Evolutionary conservation across 2,329 filamentous ascomycete genomes (phyloP), one percentile per base, ranked within the genome.

Genomic region (Thelonectria blattea): DNA sequence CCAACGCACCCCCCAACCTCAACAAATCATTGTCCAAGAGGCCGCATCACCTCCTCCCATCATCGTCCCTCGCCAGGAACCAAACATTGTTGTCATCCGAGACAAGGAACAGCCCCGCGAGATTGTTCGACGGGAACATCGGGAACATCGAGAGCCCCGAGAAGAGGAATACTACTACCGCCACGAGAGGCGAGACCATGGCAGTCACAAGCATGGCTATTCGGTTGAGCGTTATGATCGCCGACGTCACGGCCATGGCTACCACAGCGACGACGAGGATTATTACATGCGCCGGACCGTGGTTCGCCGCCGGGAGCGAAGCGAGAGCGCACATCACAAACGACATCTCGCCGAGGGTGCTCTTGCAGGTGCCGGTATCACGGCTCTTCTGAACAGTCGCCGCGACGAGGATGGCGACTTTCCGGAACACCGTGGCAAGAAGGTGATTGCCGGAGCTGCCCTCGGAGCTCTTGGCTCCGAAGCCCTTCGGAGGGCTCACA

Each of bases 311-410:
- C 80, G 81, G 18, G 83, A 84, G 17, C 78, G 81, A 45, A 85
- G 83, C 62, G 75, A 76, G 12, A 83, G 81, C 64, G 75, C 79
- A 51, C 81, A 85, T 64, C 84, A 84, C 65, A 87, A 81, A 71
- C 83, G 83, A 43, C 83, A 88, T 65, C 73, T 89, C 5, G 86
- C 86, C 20, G 86, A 88, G 68, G 87, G 87, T n/a, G 87, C 86
- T 10, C 78, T 88, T 15, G 87, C 87, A 27, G 87, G 86, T 15
- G 87, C 87, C 17, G 87, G 86, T 50, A 74, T 87, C 8, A 83
- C 84, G 11, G 87, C 86, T n/a, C 74, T 89, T 3, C 73, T 88
- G 6, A 79, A 82, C 15, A 84, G 83, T 49, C 83, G 85, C 18
- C 80, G 83, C 49, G 79, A 81, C 52, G 79, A 78, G 56, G 75